Evolutionary conservation across 176 grass and related monocot species (phyloP).

Genomic region (Musa troglodytarum): DNA sequence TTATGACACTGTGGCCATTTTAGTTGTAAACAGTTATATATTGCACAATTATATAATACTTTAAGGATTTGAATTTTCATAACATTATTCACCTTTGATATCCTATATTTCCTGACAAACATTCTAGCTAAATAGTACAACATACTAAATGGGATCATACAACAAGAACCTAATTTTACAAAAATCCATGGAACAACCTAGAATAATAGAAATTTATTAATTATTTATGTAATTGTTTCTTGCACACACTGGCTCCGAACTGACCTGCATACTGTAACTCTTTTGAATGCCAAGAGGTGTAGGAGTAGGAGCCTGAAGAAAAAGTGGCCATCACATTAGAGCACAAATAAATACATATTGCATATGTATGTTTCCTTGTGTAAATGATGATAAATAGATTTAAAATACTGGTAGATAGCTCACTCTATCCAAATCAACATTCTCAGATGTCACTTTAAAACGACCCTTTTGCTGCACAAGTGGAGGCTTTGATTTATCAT

Average conservation of each 20-base stretch:
- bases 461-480: conserved; percentile 77
- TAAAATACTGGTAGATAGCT: conserved; percentile 13
- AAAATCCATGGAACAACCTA: background rate
- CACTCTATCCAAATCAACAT: conserved; percentile 84
- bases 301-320: conserved; percentile 40
- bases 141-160: background rate
- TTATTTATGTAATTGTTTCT: background rate
- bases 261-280: conserved; percentile 76
- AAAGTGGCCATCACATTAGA: conserved; percentile 6
- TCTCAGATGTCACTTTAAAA: conserved; percentile 88
- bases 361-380: background rate
- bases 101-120: too few relatives aligned
- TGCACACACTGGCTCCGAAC: background rate
- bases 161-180: background rate
- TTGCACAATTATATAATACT: too few relatives aligned
- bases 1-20: too few relatives aligned
- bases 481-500: conserved; percentile 72
- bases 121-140: background rate
- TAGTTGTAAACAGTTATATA: too few relatives aligned
- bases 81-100: too few relatives aligned
- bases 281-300: conserved; percentile 44
- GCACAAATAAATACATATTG: background rate
- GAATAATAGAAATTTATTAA: background rate
- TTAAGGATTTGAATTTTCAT: too few relatives aligned
- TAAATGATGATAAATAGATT: background rate